These are phyloP conservation scores for Fusarium acutatum DNA, from an alignment of 2,329 filamentous ascomycete genomes.

Conservation along the genomic window DNA sequence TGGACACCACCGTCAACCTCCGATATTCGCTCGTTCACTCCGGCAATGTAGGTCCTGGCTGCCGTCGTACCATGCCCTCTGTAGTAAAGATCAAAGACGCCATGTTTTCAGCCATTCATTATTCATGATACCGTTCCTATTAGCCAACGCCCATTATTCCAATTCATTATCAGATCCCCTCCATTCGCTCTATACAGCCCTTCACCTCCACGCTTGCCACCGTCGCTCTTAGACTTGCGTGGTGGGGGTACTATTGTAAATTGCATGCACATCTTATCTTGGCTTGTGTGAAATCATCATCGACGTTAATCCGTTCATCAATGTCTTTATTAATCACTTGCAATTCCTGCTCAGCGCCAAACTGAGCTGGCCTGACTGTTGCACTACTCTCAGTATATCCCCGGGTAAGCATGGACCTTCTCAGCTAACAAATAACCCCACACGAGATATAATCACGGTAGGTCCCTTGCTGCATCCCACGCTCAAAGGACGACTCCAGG, in stretches of 20 bases:
- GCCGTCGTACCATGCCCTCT: slow-evolving; percentile 18
- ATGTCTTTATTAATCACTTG: slow-evolving; percentile 4
- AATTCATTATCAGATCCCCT: slow-evolving; percentile 29
- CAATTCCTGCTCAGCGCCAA: background rate
- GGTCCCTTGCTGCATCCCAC: slow-evolving; percentile 5
- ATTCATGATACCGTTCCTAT: slow-evolving; percentile 32
- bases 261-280: slow-evolving; percentile 31
- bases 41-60: slow-evolving; percentile 25
- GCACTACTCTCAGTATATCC: background rate
- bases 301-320: slow-evolving; percentile 18
- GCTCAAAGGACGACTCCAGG: background rate
- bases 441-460: background rate
- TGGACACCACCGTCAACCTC: slow-evolving; percentile 11
- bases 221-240: background rate
- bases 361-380: slow-evolving; percentile 21
- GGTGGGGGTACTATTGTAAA: slow-evolving; percentile 21
- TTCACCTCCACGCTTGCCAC: slow-evolving; percentile 30
- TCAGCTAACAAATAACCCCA: slow-evolving; percentile 22
- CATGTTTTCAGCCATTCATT: slow-evolving; percentile 19
- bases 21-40: slow-evolving; percentile 27
- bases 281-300: slow-evolving; percentile 23
- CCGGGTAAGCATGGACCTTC: background rate
- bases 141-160: slow-evolving; percentile 38
- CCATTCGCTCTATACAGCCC: slow-evolving; percentile 24
- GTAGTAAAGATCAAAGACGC: slow-evolving; percentile 27